phyloP scores from a whole-genome alignment of 805 yeast genomes.

The Zygotorulaspora danielsina region DNA sequence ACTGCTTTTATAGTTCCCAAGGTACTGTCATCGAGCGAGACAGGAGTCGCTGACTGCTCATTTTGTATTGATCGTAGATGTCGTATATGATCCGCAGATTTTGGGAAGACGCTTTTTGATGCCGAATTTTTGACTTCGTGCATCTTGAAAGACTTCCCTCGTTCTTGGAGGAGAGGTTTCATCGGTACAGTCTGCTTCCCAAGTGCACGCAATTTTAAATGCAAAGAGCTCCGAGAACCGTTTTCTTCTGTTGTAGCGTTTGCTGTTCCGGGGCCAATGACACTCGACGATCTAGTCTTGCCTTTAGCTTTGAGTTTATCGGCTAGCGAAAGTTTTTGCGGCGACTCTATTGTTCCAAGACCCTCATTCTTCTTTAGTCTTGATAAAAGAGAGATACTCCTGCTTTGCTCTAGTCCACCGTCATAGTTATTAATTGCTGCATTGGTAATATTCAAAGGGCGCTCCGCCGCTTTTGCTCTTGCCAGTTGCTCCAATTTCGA shows the following conservation, averaged over 20 bases:
- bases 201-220: slow-evolving; percentile 13
- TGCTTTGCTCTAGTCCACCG: slow-evolving; percentile 1
- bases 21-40: not conserved
- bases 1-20: slow-evolving; percentile 7
- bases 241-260: not conserved
- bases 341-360: not conserved
- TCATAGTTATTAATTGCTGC: not conserved
- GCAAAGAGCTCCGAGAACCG: slow-evolving; percentile 10
- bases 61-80: not conserved
- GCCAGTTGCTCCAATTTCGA: slow-evolving; percentile 19
- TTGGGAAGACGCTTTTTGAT: no score
- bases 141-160: no score
- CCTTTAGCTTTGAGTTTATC: slow-evolving; percentile 5
- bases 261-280: not conserved
- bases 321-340: slow-evolving; percentile 6
- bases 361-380: slow-evolving; percentile 6
- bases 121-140: no score
- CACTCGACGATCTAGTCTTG: not conserved
- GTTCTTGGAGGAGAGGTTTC: not conserved
- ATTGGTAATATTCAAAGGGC: not conserved
- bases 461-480: slow-evolving; percentile 13
- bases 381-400: slow-evolving; percentile 12
- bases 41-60: no score
- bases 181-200: slow-evolving; percentile 2
- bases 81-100: slow-evolving; percentile 7